phyloP scores from a whole-genome alignment of 805 yeast species.

The Cyberlindnera maritima region DNA sequence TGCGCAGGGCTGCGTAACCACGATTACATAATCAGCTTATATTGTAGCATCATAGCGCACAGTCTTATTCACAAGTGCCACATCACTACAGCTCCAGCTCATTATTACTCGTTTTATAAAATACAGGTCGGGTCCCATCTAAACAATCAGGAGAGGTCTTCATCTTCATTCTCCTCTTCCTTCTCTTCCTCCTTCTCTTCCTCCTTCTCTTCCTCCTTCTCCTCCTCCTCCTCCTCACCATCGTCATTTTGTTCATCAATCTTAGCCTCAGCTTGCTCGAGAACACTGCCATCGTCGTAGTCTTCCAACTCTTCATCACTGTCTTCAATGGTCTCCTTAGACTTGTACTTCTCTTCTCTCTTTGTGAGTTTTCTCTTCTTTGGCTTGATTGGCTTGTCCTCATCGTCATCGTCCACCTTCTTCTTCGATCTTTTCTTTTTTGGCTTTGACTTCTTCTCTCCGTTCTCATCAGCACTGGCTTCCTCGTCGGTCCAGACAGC shows the following conservation, averaged over 20 bases:
- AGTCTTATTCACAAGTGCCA: too few relatives aligned
- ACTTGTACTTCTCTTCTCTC: slow-evolving; percentile 30
- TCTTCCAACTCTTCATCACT: slow-evolving; percentile 40
- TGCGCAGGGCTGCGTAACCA: too few relatives aligned
- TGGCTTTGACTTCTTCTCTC: slow-evolving; percentile 18
- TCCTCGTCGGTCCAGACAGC: slow-evolving; percentile 50
- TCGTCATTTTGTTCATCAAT: slow-evolving; percentile 18
- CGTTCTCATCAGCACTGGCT: slow-evolving; percentile 30
- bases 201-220: too few relatives aligned
- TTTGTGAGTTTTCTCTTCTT: slow-evolving; percentile 17
- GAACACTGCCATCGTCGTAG: slow-evolving; percentile 18
- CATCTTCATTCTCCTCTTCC: too few relatives aligned
- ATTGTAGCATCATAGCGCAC: too few relatives aligned
- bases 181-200: too few relatives aligned
- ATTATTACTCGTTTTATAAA: slow-evolving; percentile 1
- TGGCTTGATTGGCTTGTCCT: slow-evolving; percentile 25
- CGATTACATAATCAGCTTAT: neutral
- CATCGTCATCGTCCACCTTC: slow-evolving; percentile 28
- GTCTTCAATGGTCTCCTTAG: slow-evolving; percentile 39
- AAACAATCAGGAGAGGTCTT: slow-evolving; percentile 1
- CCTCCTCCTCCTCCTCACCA: slow-evolving; percentile 17
- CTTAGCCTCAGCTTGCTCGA: slow-evolving; percentile 22
- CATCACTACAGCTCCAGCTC: neutral
- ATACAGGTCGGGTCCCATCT: neutral
- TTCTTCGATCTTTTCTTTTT: slow-evolving; percentile 24